Evolutionary conservation across 345 rosid species (phyloP), one percentile per base, ranked within the genome.

Genomic region (Populus pruinosa): DNA sequence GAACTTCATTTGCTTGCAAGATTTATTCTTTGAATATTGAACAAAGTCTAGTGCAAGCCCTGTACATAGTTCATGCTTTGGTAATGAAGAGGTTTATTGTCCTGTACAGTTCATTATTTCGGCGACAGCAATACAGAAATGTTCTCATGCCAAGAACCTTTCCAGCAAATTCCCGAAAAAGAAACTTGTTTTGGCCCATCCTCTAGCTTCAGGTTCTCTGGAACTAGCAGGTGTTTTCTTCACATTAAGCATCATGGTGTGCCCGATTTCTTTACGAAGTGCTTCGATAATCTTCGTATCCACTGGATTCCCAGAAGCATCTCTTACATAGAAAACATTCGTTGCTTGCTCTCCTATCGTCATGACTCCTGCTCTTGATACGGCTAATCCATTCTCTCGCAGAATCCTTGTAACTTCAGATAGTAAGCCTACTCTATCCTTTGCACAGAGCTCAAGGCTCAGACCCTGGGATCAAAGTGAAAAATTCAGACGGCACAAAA

Each of bases 381-480:
- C 97, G 0, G 95, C 84, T 35, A 94, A 80, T 72, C 98, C 98
- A 8, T 93, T 90, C 86, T 94, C 97, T 74, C 97, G 76, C 56
- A 94, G 87, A 67, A 91, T 86, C 86, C 97, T 92, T 5, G 97
- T 94, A 38, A 90, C 94, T 87, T 93, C 96, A 0, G 98, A 93
- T 27, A 93, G 83, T 82, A 93, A 81, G 2, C 98, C 98, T 65
- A 93, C 90, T 84, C 94, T 88, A 63, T 94, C 98, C 79, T 92
- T 92, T 38, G 96, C 97, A 3, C 94, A 86, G 3, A 92, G 89
- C 90, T 94, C 97, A 73, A 94, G 83, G 82, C 97, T 89, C 80
- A 91, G 74, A 49, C 98, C 98, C 98, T 93, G 88, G 23, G 56
- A 33, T 70, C 27, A 70, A 39, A 36, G 29, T n/a, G 14, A 33